Base-by-base conservation (phyloP, 2,329 filamentous ascomycete species). In the Trichocomaceae sp. region DNA sequence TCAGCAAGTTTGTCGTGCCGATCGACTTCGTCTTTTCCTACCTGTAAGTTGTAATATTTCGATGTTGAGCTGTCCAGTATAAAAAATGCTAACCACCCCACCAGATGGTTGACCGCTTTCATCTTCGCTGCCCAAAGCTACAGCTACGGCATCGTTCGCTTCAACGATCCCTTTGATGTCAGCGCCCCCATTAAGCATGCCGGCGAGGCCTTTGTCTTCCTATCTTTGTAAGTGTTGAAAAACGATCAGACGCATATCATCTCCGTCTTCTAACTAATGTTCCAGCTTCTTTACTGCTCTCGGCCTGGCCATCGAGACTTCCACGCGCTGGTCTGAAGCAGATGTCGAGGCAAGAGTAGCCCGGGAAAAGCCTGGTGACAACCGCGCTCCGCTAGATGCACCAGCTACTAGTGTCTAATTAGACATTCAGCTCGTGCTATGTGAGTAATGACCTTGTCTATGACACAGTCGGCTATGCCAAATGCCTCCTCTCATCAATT, bases 61-160 rank as follows among this genome's bases (percentile, higher is more conserved):
- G 5, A 3, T 22, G 6, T 23, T 23, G 44, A 23, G 3, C 15
- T 17, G 41, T 29, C 37, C n/a, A n/a, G n/a, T n/a, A n/a, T n/a
- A 10, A 48, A 44, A 42, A 12, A 37, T 23, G 22, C 33, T 57
- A 46, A 48, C 6, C 8, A n/a, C n/a, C 12, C 22, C 7, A 29
- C 13, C 48, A 74, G 72, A 29, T 77, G 75, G 74, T 69, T 77
- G 62, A 77, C 75, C 1, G 66, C 73, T 17, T 77, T 77, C 62
- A 73, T 77, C 61, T 77, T 77, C 64, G 61, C 74, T 1, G 70
- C 74, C 4, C 69, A 76, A 63, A 74, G 76, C 67, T 77, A 76
- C 60, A 64, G 66, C 60, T 54, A 59, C 50, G 41, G 60, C 15
- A 41, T 61, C 33, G 76, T 74, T 62, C 57, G 33, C 51, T 41